These are phyloP conservation scores for Narthecium ossifragum DNA, from an alignment of 106 monocot genomes.

Conservation along the genomic window DNA sequence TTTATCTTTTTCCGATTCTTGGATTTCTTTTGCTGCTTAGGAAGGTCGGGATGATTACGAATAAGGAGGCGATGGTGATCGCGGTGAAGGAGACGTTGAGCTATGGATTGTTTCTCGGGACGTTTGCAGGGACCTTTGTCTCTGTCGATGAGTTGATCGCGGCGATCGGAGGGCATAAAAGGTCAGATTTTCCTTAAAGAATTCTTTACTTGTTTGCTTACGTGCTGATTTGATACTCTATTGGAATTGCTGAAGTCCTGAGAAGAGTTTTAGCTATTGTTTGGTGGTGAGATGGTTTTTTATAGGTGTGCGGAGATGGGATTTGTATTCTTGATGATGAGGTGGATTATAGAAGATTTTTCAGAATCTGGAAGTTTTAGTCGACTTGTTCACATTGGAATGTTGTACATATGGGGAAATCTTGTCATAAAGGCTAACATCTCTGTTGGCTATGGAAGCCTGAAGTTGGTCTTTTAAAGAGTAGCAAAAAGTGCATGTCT, in stretches of 20 bases:
- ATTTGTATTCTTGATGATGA: neutral
- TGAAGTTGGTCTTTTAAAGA: too few relatives aligned
- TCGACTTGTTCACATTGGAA: too few relatives aligned
- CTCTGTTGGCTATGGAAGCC: too few relatives aligned
- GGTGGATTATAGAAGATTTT: too few relatives aligned
- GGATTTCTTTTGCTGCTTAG: conserved; percentile 14
- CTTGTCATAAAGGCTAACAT: too few relatives aligned
- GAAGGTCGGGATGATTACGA: conserved; percentile 62
- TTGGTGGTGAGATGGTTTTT: neutral
- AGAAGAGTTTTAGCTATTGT: neutral
- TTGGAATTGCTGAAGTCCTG: neutral
- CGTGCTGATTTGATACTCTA: neutral
- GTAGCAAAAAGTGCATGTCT: too few relatives aligned
- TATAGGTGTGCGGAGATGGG: neutral
- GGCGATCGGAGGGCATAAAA: conserved; percentile 55
- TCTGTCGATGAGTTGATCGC: conserved; percentile 84
- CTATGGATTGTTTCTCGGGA: conserved; percentile 86
- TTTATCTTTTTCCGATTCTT: neutral
- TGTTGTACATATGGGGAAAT: too few relatives aligned
- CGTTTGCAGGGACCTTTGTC: conserved; percentile 88
- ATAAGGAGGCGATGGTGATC: conserved; percentile 55
- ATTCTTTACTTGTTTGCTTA: neutral
- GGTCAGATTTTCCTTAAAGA: conserved; percentile 23
- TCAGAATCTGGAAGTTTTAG: too few relatives aligned
- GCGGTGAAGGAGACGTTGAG: conserved; percentile 77